Evolutionary conservation across 805 yeast genomes (phyloP), one percentile per base, ranked within the genome.

Genomic region (Lachancea sp.): DNA sequence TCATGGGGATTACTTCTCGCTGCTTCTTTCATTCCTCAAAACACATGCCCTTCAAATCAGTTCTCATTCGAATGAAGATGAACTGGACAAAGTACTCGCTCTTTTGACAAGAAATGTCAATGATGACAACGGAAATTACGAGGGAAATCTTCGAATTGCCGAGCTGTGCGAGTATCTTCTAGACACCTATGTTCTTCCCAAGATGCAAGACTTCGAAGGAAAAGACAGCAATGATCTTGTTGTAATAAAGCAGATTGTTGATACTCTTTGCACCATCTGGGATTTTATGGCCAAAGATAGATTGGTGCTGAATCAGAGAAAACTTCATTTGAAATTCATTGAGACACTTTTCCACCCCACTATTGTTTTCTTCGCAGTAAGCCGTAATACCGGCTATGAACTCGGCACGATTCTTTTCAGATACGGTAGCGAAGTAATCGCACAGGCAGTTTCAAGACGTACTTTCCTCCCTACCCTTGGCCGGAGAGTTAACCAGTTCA

Each of bases 391-490:
- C 53, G 6, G 47, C 18, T 11, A 5, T 7, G 20, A 40, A 6
- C 18, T 54, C 11, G 47, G 45, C 3, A 6, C 18, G 5, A 41
- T 32, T 48, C 0, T 56, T 48, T 16, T 41, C 31, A 22, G 50
- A 45, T 16, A 69, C 42, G 70, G 77, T 1, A 38, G 52, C 12
- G 71, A 76, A 1, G 68, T 82, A 2, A 65, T 81, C 25, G 52
- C 56, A 1, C 71, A 74, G 38, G 66, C 86, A 0, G 70, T 58
- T 44, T 81, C 85, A 0, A 74, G 95, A 61, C 77, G 95, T 52
- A 72, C 84, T 2, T 64, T 89, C 7, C 62, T 87, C 19, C 90
- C 95, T 0, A 54, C 71, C 1, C 58, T 89, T 10, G 69, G 84
- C 9, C 60, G 60, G 22, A 57, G 67, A 5, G 51, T 88, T 3